Percentiles rank a stretch among this genome's conserved stretches.
These are phyloP conservation scores for Chernovozyma aurita DNA, from an alignment of 1,139 yeast species.

Conservation along the genomic window DNA sequence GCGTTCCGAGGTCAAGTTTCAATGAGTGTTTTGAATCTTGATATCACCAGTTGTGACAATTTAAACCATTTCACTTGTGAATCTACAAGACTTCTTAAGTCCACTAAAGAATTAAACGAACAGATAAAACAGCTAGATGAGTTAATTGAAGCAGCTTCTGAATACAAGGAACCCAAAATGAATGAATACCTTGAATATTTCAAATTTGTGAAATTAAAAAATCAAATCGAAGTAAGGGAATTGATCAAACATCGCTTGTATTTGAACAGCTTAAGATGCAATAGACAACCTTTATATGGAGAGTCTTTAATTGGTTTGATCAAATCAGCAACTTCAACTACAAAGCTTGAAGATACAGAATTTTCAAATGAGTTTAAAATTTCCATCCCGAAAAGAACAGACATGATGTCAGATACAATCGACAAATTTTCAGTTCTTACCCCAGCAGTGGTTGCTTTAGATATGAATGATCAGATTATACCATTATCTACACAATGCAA, in stretches of 20 bases:
- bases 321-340: conserved; percentile 7
- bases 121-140: conserved; percentile 39
- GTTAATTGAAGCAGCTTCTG: conserved; percentile 25
- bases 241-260: conserved; percentile 56
- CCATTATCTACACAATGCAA: conserved; percentile 30
- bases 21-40: conserved; percentile 57
- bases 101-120: conserved; percentile 39
- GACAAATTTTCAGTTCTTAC: conserved; percentile 84
- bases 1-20: conserved; percentile 34
- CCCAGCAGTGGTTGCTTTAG: conserved; percentile 78
- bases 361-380: conserved; percentile 25
- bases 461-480: conserved; percentile 59
- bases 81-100: conserved; percentile 42
- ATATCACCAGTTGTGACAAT: conserved; percentile 46
- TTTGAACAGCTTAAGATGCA: conserved; percentile 61
- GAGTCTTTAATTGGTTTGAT: conserved; percentile 29
- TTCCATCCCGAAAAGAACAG: conserved; percentile 40
- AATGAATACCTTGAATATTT: conserved; percentile 59
- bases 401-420: conserved; percentile 45
- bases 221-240: conserved; percentile 46
- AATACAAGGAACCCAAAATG: conserved; percentile 32
- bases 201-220: conserved; percentile 48
- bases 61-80: conserved; percentile 46
- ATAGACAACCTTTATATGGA: conserved; percentile 55
- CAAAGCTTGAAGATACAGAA: conserved; percentile 16